These are phyloP conservation scores for Stagonosporopsis vannaccii DNA, from an alignment of 2,329 filamentous ascomycete species.

Conservation along the genomic window DNA sequence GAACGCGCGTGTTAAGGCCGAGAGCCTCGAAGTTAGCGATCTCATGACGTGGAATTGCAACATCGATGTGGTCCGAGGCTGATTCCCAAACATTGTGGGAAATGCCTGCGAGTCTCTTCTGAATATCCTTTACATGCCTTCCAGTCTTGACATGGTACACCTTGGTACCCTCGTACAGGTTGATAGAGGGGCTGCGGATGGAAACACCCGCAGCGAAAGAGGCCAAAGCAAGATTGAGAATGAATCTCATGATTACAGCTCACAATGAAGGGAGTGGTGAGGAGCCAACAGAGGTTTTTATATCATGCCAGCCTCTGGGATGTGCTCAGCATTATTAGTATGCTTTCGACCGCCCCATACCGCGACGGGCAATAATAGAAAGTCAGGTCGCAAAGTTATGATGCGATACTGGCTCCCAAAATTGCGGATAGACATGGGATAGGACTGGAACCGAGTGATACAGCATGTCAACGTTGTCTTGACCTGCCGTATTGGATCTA, in stretches of 20 bases:
- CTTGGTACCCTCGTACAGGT: constrained; percentile 52
- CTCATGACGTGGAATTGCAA: constrained; percentile 53
- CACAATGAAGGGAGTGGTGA: neutral
- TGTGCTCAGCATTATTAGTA: constrained; percentile 1
- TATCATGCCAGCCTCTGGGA: neutral
- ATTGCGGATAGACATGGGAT: constrained; percentile 16
- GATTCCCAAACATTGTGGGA: constrained; percentile 50
- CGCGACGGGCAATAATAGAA: neutral
- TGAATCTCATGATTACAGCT: constrained; percentile 24
- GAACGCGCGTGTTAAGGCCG: constrained; percentile 44
- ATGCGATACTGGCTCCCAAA: constrained; percentile 2
- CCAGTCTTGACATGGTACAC: constrained; percentile 51
- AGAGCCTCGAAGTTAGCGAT: constrained; percentile 50
- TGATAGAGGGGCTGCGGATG: constrained; percentile 32
- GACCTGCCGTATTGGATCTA: constrained; percentile 33
- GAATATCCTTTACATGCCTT: constrained; percentile 42
- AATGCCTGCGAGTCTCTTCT: constrained; percentile 46
- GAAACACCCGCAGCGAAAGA: constrained; percentile 27
- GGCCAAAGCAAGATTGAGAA: constrained; percentile 22
- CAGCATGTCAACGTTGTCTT: constrained; percentile 21
- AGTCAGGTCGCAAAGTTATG: neutral
- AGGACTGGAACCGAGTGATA: constrained; percentile 11
- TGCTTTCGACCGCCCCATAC: neutral
- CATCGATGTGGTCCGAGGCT: constrained; percentile 47
- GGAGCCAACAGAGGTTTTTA: neutral